A percentile compares a stretch with the other conserved stretches of the same genome.
These are phyloP conservation scores for Fusarium piperis DNA, from an alignment of 2,329 filamentous ascomycete genomes.

Conservation along the genomic window DNA sequence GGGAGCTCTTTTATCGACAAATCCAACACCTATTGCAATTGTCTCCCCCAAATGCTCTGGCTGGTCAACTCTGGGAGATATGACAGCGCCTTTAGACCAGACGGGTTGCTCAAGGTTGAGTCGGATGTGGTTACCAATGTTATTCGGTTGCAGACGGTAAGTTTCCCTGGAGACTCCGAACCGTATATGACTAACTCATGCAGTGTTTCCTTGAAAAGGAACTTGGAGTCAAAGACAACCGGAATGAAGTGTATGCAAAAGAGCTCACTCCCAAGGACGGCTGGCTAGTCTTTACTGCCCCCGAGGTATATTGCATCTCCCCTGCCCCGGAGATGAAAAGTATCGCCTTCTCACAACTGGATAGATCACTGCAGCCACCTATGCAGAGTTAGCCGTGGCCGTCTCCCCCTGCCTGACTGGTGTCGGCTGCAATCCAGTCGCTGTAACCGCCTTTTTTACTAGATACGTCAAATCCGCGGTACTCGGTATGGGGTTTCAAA, in stretches of 20 bases:
- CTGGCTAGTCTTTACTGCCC: not conserved
- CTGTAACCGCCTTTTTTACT: not conserved
- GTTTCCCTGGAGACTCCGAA: not conserved
- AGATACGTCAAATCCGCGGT: not conserved
- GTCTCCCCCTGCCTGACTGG: not conserved
- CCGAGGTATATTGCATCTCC: not conserved
- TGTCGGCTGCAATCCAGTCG: not conserved
- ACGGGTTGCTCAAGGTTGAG: not conserved
- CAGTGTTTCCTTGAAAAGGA: not conserved
- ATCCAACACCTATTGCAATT: not conserved
- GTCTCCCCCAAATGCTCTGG: not conserved
- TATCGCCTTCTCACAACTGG: not conserved
- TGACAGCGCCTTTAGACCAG: not conserved
- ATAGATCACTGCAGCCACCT: not conserved
- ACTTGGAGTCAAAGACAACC: not conserved
- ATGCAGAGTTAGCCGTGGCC: not conserved
- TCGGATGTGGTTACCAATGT: not conserved
- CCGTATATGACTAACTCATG: not conserved
- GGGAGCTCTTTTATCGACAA: not conserved
- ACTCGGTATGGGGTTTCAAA: not conserved
- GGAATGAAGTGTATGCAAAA: not conserved
- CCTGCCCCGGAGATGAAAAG: not conserved
- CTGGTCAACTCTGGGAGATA: not conserved
- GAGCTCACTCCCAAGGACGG: slow-evolving; percentile 3
- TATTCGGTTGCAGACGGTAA: not conserved